Evolutionary conservation across 108 stramenopile species (phyloP).

Genomic region (Cyclotella cryptica): DNA sequence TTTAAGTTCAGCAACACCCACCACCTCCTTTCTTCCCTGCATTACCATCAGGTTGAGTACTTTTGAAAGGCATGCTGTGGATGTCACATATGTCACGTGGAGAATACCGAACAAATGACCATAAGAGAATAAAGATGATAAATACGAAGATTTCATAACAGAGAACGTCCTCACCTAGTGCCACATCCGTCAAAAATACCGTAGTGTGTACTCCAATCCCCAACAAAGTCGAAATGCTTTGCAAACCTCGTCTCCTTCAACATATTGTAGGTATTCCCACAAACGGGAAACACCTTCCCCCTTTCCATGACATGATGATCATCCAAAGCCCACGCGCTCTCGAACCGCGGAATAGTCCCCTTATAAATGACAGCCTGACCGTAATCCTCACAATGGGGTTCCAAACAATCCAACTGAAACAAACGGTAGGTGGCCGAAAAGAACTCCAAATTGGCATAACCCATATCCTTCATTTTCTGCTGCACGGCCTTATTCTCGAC

Average conservation of each 20-base stretch:
- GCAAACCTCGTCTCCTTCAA: constrained; percentile 81
- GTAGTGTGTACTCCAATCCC: constrained; percentile 86
- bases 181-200: constrained; percentile 95
- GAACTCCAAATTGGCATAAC: constrained; percentile 86
- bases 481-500: constrained; percentile 83
- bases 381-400: constrained; percentile 96
- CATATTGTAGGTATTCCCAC: constrained; percentile 97
- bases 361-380: constrained; percentile 97
- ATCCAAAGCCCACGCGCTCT: constrained; percentile 89
- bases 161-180: constrained; percentile 28
- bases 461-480: constrained; percentile 67
- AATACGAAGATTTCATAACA: not conserved
- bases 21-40: constrained; percentile 31
- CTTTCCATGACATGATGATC: constrained; percentile 92
- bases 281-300: constrained; percentile 91
- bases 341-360: constrained; percentile 89
- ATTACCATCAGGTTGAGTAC: constrained; percentile 14
- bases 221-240: constrained; percentile 90
- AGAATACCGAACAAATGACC: not conserved
- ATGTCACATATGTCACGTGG: not conserved
- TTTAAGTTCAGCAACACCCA: constrained; percentile 27
- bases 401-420: constrained; percentile 89
- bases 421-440: constrained; percentile 95
- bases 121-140: not conserved
- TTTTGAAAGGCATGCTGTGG: constrained; percentile 47